A percentile compares a stretch with the other conserved stretches of the same genome.
These are phyloP conservation scores for Hypomontagnella monticulosa DNA, from an alignment of 495 filamentous ascomycete genomes.

Conservation along the genomic window DNA sequence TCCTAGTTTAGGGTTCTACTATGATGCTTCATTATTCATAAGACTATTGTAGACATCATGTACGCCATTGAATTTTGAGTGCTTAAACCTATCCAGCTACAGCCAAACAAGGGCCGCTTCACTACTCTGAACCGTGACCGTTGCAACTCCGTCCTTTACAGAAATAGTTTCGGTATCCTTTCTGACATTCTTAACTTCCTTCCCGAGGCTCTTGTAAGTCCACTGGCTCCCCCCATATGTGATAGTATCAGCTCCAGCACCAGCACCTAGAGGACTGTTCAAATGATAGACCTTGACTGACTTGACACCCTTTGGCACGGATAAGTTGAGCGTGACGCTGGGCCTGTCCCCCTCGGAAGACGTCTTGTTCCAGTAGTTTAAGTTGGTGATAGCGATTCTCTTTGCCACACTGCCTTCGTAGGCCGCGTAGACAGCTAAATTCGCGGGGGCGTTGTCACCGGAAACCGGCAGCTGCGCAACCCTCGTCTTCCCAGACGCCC, in stretches of 20 bases:
- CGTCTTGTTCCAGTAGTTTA: slow-evolving; percentile 48
- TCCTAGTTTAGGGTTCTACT: no score
- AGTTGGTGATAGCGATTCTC: slow-evolving; percentile 40
- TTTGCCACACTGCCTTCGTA: slow-evolving; percentile 36
- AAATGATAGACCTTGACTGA: slow-evolving; percentile 38
- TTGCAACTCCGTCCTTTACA: slow-evolving; percentile 31
- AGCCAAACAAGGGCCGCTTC: slow-evolving; percentile 43
- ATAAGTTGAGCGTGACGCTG: slow-evolving; percentile 26
- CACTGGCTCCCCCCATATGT: slow-evolving; percentile 48
- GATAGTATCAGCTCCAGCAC: slow-evolving; percentile 39
- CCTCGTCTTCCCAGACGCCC: slow-evolving; percentile 36
- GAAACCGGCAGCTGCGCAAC: slow-evolving; percentile 36
- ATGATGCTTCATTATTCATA: no score
- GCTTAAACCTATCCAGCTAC: not conserved
- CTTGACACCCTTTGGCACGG: slow-evolving; percentile 18
- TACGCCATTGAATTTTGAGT: not conserved
- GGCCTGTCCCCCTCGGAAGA: slow-evolving; percentile 32
- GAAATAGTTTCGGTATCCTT: slow-evolving; percentile 32
- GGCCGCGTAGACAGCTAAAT: slow-evolving; percentile 40
- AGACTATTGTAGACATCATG: not conserved
- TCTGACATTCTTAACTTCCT: slow-evolving; percentile 40
- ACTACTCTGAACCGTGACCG: slow-evolving; percentile 34
- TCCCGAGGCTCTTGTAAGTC: slow-evolving; percentile 42
- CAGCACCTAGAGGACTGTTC: slow-evolving; percentile 40
- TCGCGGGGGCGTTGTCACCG: slow-evolving; percentile 9